These are phyloP conservation scores for Kazachstania bromeliacearum DNA, from an alignment of 805 yeast species.

Conservation along the genomic window DNA sequence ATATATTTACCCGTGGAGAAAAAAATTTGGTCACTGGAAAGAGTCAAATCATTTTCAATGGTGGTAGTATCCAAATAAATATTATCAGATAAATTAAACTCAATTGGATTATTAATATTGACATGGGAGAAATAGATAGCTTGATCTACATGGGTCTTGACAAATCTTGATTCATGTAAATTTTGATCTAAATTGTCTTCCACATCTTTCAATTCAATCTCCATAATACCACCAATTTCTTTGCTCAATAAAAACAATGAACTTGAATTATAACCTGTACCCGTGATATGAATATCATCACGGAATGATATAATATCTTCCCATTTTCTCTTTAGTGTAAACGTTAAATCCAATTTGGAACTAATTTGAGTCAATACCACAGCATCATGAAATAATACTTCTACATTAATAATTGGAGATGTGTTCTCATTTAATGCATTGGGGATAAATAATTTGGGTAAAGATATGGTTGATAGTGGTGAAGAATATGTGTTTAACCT, in stretches of 20 bases:
- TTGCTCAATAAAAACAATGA: slow-evolving; percentile 41
- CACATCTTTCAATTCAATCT: slow-evolving; percentile 38
- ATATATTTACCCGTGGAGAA: slow-evolving; percentile 46
- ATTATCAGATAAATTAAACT: slow-evolving; percentile 37
- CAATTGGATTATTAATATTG: slow-evolving; percentile 36
- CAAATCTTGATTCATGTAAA: slow-evolving; percentile 28
- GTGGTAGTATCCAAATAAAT: slow-evolving; percentile 37
- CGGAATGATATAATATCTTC: slow-evolving; percentile 67
- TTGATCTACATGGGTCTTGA: slow-evolving; percentile 74
- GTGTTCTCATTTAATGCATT: slow-evolving; percentile 7
- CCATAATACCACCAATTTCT: slow-evolving; percentile 47
- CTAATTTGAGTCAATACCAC: slow-evolving; percentile 59
- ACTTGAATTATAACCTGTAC: slow-evolving; percentile 45
- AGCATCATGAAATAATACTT: slow-evolving; percentile 48
- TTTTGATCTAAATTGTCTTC: slow-evolving; percentile 19
- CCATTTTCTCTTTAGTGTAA: slow-evolving; percentile 48
- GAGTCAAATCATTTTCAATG: slow-evolving; percentile 41
- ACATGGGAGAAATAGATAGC: slow-evolving; percentile 56
- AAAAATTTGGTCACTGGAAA: slow-evolving; percentile 48
- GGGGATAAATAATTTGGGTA: slow-evolving; percentile 12
- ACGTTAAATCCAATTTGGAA: slow-evolving; percentile 27
- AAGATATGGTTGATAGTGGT: slow-evolving; percentile 2
- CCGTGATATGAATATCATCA: slow-evolving; percentile 43
- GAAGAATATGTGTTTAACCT: slow-evolving; percentile 43
- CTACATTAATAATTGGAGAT: slow-evolving; percentile 35